These are phyloP conservation scores for Drechslerella coelobrocha DNA, from an alignment of 2,329 filamentous ascomycete species.

Conservation along the genomic window DNA sequence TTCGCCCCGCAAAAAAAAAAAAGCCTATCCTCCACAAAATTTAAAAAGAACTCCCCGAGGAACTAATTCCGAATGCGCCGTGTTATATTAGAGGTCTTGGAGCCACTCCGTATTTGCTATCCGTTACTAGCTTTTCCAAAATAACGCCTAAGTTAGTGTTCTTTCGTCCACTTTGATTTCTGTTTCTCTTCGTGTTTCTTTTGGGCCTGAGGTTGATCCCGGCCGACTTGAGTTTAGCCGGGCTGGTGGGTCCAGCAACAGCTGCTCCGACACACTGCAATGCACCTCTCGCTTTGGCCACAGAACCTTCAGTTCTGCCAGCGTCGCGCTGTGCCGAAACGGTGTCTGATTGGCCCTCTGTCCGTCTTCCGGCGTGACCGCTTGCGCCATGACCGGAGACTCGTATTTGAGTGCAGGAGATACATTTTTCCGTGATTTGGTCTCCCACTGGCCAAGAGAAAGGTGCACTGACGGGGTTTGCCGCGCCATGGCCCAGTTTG, in stretches of 20 bases:
- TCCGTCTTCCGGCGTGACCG: slow-evolving; percentile 13
- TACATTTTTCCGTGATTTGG: slow-evolving; percentile 46
- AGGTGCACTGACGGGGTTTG: slow-evolving; percentile 24
- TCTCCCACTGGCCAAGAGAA: slow-evolving; percentile 1
- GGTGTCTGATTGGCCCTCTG: slow-evolving; percentile 16
- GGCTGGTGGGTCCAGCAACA: slow-evolving; percentile 37
- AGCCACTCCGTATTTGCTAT: too few relatives aligned
- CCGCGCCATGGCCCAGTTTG: background rate
- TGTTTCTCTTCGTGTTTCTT: slow-evolving; percentile 18
- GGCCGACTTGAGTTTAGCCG: slow-evolving; percentile 43
- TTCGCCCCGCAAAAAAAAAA: too few relatives aligned
- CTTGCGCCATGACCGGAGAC: slow-evolving; percentile 31
- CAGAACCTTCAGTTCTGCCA: slow-evolving; percentile 4
- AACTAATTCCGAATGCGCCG: too few relatives aligned
- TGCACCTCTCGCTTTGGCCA: slow-evolving; percentile 24
- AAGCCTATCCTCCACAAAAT: too few relatives aligned
- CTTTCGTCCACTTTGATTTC: background rate
- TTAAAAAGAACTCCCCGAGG: too few relatives aligned
- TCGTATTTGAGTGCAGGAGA: slow-evolving; percentile 46
- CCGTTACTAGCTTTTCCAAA: too few relatives aligned
- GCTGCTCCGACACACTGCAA: slow-evolving; percentile 25
- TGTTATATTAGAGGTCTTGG: too few relatives aligned
- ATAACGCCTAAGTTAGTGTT: too few relatives aligned
- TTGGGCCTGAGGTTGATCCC: slow-evolving; percentile 17
- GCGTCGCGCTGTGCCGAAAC: too few relatives aligned